Conservation (phyloP, 2,329 filamentous ascomycete species). For the Diaporthe sp. region DNA sequence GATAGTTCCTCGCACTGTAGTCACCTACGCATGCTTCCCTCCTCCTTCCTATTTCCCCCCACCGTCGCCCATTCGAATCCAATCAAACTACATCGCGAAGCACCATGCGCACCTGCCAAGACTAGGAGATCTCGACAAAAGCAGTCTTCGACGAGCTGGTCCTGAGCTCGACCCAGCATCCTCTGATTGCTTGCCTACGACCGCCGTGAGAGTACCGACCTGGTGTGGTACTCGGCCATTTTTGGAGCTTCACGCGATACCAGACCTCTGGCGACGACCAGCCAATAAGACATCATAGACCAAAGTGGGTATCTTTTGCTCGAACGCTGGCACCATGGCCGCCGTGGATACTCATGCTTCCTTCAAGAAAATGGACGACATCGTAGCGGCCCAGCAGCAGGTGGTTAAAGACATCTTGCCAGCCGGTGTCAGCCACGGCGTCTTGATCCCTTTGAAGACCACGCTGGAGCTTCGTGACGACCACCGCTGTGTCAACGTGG, state of each 20-base stretch:
- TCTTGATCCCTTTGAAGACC: slow-evolving; percentile 74
- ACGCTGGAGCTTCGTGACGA: slow-evolving; percentile 73
- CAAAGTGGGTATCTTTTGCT: background rate
- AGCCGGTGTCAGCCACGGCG: slow-evolving; percentile 57
- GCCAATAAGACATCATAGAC: background rate
- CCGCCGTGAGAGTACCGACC: slow-evolving; percentile 36
- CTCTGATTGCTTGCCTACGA: slow-evolving; percentile 27
- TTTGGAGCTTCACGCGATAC: background rate
- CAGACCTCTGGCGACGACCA: background rate
- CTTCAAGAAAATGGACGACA: slow-evolving; percentile 42
- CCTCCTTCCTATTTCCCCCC: background rate
- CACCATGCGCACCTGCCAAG: slow-evolving; percentile 41
- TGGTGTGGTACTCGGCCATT: slow-evolving; percentile 10
- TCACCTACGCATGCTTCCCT: slow-evolving; percentile 30
- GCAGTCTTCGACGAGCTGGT: slow-evolving; percentile 40
- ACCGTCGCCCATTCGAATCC: slow-evolving; percentile 9
- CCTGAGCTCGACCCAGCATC: slow-evolving; percentile 27
- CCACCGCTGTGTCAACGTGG: slow-evolving; percentile 71
- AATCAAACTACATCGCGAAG: slow-evolving; percentile 38
- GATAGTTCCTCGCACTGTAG: background rate
- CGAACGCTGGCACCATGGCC: slow-evolving; percentile 11
- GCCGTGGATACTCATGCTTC: slow-evolving; percentile 36
- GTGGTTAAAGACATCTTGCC: slow-evolving; percentile 50
- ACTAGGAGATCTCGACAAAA: slow-evolving; percentile 41
- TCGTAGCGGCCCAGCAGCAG: slow-evolving; percentile 49